A percentile compares a stretch with the other conserved stretches of the same genome.
These are phyloP conservation scores for Orbilia brochopaga DNA, from an alignment of 2,329 filamentous ascomycete species.

Conservation along the genomic window DNA sequence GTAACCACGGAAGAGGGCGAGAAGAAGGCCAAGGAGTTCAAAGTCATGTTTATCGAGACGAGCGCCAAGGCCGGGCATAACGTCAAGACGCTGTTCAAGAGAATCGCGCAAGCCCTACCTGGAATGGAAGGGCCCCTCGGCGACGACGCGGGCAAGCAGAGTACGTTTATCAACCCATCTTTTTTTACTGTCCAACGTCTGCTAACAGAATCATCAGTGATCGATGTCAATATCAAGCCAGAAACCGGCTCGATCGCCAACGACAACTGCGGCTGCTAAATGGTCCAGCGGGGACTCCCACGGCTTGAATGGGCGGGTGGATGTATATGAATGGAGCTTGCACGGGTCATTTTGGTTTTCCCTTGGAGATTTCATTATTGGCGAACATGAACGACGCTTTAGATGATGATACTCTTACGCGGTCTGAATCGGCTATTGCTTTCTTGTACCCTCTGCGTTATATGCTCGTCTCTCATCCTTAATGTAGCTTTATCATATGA, in stretches of 20 bases:
- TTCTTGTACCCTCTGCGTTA: constrained; percentile 16
- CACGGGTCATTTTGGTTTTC: not conserved
- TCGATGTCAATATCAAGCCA: constrained; percentile 82
- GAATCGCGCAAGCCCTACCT: constrained; percentile 95
- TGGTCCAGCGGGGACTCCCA: constrained; percentile 17
- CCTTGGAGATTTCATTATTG: not conserved
- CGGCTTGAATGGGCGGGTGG: not conserved
- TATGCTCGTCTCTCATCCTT: constrained; percentile 13
- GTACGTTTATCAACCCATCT: constrained; percentile 76
- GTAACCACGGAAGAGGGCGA: constrained; percentile 96
- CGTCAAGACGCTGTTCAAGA: constrained; percentile 95
- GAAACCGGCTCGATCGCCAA: constrained; percentile 69
- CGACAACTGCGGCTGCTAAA: constrained; percentile 74
- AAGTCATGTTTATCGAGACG: constrained; percentile 98
- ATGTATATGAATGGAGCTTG: constrained; percentile 1
- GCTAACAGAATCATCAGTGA: constrained; percentile 66
- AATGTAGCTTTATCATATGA: constrained; percentile 45
- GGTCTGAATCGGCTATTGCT: constrained; percentile 3
- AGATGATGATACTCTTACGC: constrained; percentile 1
- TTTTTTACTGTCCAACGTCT: constrained; percentile 54
- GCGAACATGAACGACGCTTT: not conserved
- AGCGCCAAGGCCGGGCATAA: constrained; percentile 98
- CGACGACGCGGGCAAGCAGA: constrained; percentile 66
- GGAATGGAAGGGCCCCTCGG: constrained; percentile 94
- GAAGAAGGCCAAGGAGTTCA: constrained; percentile 97